Conservation (phyloP, 108 stramenopile genomes). For the Cyclotella choctawhatcheeana region DNA sequence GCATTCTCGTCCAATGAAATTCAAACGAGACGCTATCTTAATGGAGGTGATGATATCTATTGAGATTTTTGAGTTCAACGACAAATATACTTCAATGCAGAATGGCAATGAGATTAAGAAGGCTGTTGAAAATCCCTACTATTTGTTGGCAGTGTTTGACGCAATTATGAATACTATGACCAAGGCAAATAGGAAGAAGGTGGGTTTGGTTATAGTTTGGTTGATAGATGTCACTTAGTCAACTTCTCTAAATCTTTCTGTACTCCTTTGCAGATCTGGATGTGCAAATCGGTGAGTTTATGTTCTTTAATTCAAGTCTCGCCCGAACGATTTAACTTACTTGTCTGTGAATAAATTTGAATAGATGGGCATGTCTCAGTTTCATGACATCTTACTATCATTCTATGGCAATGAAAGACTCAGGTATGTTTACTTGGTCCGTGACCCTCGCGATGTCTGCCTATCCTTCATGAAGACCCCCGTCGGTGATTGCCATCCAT, state of each 20-base stretch:
- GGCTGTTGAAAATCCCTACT: conserved; percentile 12
- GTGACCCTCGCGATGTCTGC: conserved; percentile 53
- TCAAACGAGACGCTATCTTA: conserved; percentile 13
- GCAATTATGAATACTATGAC: conserved; percentile 35
- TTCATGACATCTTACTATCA: conserved; percentile 30
- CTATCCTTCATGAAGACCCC: conserved; percentile 53
- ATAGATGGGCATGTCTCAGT: conserved; percentile 48
- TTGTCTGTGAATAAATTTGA: no score
- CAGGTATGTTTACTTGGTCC: conserved; percentile 47
- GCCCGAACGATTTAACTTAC: no score
- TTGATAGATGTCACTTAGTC: no score
- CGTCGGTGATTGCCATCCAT: conserved; percentile 45
- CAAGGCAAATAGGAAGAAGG: conserved; percentile 40
- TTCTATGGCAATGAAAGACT: conserved; percentile 47
- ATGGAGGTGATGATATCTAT: conserved; percentile 5
- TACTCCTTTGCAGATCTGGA: no score
- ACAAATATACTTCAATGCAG: no score
- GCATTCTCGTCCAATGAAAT: conserved; percentile 25
- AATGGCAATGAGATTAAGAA: no score
- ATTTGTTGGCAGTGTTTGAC: conserved; percentile 45
- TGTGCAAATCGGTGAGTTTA: no score
- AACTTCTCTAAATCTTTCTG: no score
- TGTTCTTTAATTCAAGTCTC: no score
- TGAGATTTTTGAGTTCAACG: not conserved
- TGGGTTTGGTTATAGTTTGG: no score